Base-by-base conservation (phyloP, 257 asterid genomes). In the Cinchona pubescens region DNA sequence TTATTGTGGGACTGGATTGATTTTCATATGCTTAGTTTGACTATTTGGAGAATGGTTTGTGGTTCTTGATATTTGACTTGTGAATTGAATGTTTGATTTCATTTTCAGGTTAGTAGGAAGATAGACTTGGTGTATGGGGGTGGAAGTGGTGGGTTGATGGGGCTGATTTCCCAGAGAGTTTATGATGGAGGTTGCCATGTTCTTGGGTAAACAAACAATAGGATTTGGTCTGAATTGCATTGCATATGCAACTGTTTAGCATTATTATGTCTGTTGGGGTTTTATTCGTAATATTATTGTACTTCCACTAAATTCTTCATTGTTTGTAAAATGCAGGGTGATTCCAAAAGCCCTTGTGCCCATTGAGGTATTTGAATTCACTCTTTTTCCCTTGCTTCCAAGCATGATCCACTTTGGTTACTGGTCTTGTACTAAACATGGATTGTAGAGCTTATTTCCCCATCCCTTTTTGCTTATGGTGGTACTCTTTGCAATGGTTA, bases 111-210 rank as follows among this genome's bases (percentile, higher is more conserved):
- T 82, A 79, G 72, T 76, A 91, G 97, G 88, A 95, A 88, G 83
- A 88, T 95, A 82, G 85, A 89, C 81, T 83, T 95, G 88, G 99
- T 95, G 34, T 95, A 95, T 84, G 99, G 98, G 16, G 99, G 99
- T 81, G 99, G 99, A 61, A 95, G 98, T 84, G 81, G 92, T 73
- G 99, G 99, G 75, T 87, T 95, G 72, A 95, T 95, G 98, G 99
- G 99, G 55, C 80, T 93, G 76, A 79, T 95, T 30, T 91, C 98
- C 64, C 92, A 89, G 83, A 86, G 86, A 87, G 99, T 91, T 13
- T 87, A 76, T 83, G 97, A 91, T 83, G 98, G 98, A 59, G 97
- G 97, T 40, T 90, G 99, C 79, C 93, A 87, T 86, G 99, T 95
- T 84, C 96, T 95, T 81, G 99, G 99, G 98, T 95, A 84, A 82